Percentiles rank a stretch among this genome's conserved stretches.
Evolutionary conservation across 2,329 filamentous ascomycete species (phyloP).

Genomic region (Alternaria hordeiaustralica): DNA sequence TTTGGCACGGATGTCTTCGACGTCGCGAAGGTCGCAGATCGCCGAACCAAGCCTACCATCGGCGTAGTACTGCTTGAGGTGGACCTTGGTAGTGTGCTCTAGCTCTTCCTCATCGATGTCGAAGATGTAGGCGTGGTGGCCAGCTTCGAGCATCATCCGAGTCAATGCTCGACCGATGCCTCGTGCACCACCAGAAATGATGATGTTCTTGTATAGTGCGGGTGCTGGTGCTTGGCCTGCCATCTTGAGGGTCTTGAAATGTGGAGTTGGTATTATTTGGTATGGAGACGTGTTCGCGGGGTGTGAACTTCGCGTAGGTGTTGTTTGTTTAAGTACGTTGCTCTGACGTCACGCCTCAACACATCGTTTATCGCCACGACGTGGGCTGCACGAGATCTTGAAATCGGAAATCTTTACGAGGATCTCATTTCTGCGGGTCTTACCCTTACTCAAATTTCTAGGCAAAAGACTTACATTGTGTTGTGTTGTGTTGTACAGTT

Average conservation of each 20-base stretch:
- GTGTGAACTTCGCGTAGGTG: neutral
- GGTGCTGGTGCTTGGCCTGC: constrained; percentile 7
- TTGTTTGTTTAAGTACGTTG: constrained; percentile 24
- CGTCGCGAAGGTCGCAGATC: constrained; percentile 54
- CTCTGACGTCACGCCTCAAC: constrained; percentile 34
- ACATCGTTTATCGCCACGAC: constrained; percentile 1
- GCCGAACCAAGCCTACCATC: constrained; percentile 45
- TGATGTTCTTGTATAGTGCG: constrained; percentile 38
- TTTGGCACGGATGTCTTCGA: constrained; percentile 50
- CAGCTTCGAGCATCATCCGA: constrained; percentile 54
- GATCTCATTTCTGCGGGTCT: neutral
- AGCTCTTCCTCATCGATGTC: constrained; percentile 51
- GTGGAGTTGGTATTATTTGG: neutral
- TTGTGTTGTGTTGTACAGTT: neutral
- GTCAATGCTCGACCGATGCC: constrained; percentile 58
- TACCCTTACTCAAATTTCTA: neutral
- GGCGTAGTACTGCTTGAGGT: constrained; percentile 48
- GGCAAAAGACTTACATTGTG: neutral
- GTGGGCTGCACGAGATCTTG: neutral
- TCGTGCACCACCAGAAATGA: constrained; percentile 53
- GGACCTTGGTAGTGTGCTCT: constrained; percentile 48
- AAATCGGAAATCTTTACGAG: neutral
- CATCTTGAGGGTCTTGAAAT: constrained; percentile 5
- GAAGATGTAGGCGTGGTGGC: constrained; percentile 57
- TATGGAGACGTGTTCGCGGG: constrained; percentile 1